Conservation (phyloP, 2,329 filamentous ascomycete genomes). For the Fusarium armeniacum region DNA sequence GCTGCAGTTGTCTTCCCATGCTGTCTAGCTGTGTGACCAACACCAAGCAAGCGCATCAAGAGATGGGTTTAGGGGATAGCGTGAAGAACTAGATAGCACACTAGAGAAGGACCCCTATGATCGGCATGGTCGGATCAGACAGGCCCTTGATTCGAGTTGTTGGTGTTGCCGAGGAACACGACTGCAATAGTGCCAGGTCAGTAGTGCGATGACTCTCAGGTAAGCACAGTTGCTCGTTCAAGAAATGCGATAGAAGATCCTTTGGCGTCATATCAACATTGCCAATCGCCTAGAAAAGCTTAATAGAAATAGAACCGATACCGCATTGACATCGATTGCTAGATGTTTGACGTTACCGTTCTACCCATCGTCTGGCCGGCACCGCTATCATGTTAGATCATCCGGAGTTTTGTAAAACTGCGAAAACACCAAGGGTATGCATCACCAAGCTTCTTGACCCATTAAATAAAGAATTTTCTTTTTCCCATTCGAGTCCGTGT, state of each 20-base stretch:
- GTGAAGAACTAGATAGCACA: too few relatives aligned
- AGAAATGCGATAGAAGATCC: not conserved
- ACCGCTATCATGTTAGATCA: not conserved
- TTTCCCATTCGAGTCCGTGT: not conserved
- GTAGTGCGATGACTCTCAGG: slow-evolving; percentile 1
- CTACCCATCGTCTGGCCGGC: not conserved
- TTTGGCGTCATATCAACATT: slow-evolving; percentile 3
- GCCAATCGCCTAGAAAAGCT: not conserved
- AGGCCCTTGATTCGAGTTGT: not conserved
- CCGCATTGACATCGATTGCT: not conserved
- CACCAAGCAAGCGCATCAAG: not conserved
- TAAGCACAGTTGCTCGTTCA: slow-evolving; percentile 1
- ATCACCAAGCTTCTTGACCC: slow-evolving; percentile 2
- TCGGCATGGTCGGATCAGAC: not conserved
- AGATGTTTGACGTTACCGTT: not conserved
- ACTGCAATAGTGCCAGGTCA: not conserved
- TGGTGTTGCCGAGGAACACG: not conserved
- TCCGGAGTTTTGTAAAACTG: not conserved
- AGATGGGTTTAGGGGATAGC: not conserved
- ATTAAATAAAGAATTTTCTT: not conserved
- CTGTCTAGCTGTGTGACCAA: not conserved
- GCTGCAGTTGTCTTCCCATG: not conserved
- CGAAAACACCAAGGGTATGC: slow-evolving; percentile 3
- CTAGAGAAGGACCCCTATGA: not conserved
- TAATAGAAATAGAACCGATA: not conserved